Evolutionary conservation across 345 rosid genomes (phyloP), one percentile per base, ranked within the genome.

Genomic region (Corymbia maculata): DNA sequence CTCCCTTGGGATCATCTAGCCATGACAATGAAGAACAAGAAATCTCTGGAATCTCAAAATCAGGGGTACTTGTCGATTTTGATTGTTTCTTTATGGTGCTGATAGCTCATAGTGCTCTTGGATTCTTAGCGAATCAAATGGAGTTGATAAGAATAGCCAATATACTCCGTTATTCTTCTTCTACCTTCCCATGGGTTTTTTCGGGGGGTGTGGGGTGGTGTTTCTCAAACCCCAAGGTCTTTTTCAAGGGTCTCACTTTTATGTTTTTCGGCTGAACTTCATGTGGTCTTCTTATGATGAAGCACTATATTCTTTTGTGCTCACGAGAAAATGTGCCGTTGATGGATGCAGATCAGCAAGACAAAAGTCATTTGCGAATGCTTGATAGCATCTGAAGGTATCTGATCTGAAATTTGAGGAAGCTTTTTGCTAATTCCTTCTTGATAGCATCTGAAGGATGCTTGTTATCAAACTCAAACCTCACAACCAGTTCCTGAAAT

Each of bases 401-500:
- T 91, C 88, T n/a, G 98, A 97, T 94, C 95, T 98, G 85, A 98
- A 96, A 93, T 95, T 95, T 93, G 99, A 98, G 92, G 97, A 95
- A 91, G 93, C 96, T 47, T 92, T 97, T 85, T 97, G 98, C 93
- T 88, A 89, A 89, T 98, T 95, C 91, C 95, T 98, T 91, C 94
- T 98, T 87, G 97, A 97, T 64, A 55, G 92, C 84, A 51, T 42
- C 42, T 42, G 49, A 42, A 36, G 82, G 49, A 53, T 19, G 24
- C 59, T 53, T 53, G 59, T 24, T 57, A 26, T 57, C 13, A 28
- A 57, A 57, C 6, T 57, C n/a, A 12, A 57, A 57, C 64, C n/a
- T 57, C 64, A 22, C 64, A 57, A 22, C 22, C 64, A 24, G 22
- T 57, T 57, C 28, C 13, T 57, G 64, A 24, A 57, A 57, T 57